Conservation (phyloP, 139 green algal species). For the Ulvella scutata region DNA sequence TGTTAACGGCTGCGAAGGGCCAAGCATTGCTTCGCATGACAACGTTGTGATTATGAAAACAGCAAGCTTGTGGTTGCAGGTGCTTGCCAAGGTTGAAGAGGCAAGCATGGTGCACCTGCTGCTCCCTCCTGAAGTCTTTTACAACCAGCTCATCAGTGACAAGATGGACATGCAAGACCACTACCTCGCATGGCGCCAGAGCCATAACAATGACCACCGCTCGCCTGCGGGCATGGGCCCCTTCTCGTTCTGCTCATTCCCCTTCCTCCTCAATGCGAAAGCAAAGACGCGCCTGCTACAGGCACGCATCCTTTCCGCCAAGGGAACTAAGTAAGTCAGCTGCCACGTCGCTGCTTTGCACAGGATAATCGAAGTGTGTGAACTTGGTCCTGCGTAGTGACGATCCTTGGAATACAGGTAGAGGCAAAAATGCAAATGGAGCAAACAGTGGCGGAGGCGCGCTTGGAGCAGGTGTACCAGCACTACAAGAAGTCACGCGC, state of each 20-base stretch:
- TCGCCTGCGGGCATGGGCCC: constrained; percentile 25
- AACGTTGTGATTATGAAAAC: too few species aligned
- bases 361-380: neutral
- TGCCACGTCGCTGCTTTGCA: neutral
- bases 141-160: constrained; percentile 82
- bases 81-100: constrained; percentile 63
- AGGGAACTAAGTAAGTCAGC: neutral
- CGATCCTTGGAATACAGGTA: constrained; percentile 12
- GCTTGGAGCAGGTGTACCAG: constrained; percentile 56
- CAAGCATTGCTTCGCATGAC: too few species aligned
- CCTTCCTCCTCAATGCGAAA: constrained; percentile 74
- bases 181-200: constrained; percentile 76
- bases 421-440: constrained; percentile 59
- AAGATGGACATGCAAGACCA: constrained; percentile 84
- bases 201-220: constrained; percentile 23
- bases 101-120: constrained; percentile 50
- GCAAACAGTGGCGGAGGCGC: constrained; percentile 41
- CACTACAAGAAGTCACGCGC: neutral
- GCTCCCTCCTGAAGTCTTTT: constrained; percentile 73
- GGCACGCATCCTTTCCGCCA: constrained; percentile 24
- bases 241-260: constrained; percentile 83
- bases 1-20: too few species aligned
- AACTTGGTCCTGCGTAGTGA: neutral
- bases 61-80: too few species aligned
- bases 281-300: constrained; percentile 83